Conservation (phyloP, 2,329 filamentous ascomycete genomes). For the Aspergillus persii region DNA sequence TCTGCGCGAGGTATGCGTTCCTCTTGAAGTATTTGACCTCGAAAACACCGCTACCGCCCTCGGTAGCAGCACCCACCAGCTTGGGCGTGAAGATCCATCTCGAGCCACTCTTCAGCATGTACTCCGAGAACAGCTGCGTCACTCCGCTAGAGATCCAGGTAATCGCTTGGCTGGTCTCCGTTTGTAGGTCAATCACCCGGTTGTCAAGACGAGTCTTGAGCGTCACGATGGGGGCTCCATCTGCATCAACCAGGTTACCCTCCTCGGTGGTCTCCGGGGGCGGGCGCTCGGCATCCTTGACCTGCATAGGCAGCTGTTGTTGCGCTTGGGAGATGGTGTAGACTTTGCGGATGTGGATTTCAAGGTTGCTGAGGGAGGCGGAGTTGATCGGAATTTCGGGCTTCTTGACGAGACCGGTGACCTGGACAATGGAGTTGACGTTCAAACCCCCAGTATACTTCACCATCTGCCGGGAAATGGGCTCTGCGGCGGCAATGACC, state of each 20-base stretch:
- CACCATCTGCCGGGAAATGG: conserved; percentile 82
- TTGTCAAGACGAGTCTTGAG: conserved; percentile 87
- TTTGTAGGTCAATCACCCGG: conserved; percentile 86
- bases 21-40: conserved; percentile 84
- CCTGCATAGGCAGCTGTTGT: conserved; percentile 59
- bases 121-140: conserved; percentile 71
- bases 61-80: conserved; percentile 83
- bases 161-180: conserved; percentile 85
- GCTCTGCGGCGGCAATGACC: conserved; percentile 63
- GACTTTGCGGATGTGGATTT: conserved; percentile 85
- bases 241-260: conserved; percentile 49
- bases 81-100: conserved; percentile 86
- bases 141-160: conserved; percentile 69
- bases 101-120: conserved; percentile 72
- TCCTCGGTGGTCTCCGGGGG: conserved; percentile 47
- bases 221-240: conserved; percentile 66
- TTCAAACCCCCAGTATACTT: conserved; percentile 78
- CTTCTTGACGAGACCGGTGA: conserved; percentile 78
- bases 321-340: conserved; percentile 70
- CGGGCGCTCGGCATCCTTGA: conserved; percentile 52
- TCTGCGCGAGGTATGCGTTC: conserved; percentile 67
- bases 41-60: conserved; percentile 92
- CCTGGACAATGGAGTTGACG: conserved; percentile 76
- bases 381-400: conserved; percentile 86
- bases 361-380: conserved; percentile 72